A percentile compares a stretch with the other conserved stretches of the same genome.
phyloP scores from a whole-genome alignment of 768 basidiomycete genomes.

The Dentipellis sp. region DNA sequence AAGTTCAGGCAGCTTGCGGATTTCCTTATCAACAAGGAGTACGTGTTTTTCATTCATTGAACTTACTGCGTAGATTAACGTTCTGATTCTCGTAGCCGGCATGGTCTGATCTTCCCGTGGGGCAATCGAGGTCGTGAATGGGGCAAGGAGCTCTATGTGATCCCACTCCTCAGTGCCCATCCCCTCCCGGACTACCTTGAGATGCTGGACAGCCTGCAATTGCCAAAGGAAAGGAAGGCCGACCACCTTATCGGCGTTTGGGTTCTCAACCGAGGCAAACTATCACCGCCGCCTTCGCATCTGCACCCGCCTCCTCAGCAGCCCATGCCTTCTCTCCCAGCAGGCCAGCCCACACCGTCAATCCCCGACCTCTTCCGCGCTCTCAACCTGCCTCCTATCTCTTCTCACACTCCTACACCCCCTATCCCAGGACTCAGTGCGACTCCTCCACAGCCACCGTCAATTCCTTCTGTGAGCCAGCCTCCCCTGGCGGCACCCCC shows the following conservation, averaged over 20 bases:
- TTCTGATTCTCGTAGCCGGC: slow-evolving; percentile 45
- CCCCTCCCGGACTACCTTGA: slow-evolving; percentile 81
- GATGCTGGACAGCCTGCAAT: slow-evolving; percentile 62
- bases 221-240: slow-evolving; percentile 53
- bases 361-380: no score
- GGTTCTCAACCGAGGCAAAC: slow-evolving; percentile 77
- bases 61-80: slow-evolving; percentile 3
- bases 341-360: not conserved
- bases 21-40: slow-evolving; percentile 69
- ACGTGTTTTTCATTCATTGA: slow-evolving; percentile 20
- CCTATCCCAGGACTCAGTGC: not conserved
- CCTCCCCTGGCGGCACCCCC: slow-evolving; percentile 24
- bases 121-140: slow-evolving; percentile 63
- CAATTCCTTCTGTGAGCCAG: slow-evolving; percentile 16
- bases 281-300: slow-evolving; percentile 26
- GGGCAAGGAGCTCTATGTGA: slow-evolving; percentile 81
- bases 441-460: slow-evolving; percentile 4
- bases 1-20: slow-evolving; percentile 55
- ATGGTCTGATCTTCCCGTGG: slow-evolving; percentile 85
- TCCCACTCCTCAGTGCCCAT: slow-evolving; percentile 59
- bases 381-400: not conserved
- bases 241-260: slow-evolving; percentile 77
- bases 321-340: not conserved
- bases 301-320: not conserved
- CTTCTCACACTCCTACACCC: no score